phyloP scores from a whole-genome alignment of 1,284 basidiomycete species.

The Ustilago sp. region DNA sequence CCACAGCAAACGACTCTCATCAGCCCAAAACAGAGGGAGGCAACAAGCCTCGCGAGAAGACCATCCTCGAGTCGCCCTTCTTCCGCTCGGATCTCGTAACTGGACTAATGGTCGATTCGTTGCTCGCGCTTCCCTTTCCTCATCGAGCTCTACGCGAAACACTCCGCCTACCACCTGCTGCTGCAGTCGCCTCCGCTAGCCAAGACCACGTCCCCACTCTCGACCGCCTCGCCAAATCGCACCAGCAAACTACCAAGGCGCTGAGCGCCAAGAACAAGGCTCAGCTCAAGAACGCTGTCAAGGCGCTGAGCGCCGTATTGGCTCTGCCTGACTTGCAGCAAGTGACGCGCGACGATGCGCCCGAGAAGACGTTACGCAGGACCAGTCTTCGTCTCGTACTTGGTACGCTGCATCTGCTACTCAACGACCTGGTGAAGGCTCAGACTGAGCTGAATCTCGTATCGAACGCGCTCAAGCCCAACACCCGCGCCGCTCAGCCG shows the following conservation, averaged over 20 bases:
- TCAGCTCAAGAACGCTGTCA: slow-evolving; percentile 30
- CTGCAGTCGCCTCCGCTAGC: slow-evolving; percentile 14
- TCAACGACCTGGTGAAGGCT: slow-evolving; percentile 27
- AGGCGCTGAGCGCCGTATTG: slow-evolving; percentile 33
- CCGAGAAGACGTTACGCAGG: slow-evolving; percentile 4
- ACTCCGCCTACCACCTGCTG: slow-evolving; percentile 26
- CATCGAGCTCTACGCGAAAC: slow-evolving; percentile 36
- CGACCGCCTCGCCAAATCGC: slow-evolving; percentile 25
- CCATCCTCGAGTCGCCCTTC: slow-evolving; percentile 49
- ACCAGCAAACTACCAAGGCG: slow-evolving; percentile 19
- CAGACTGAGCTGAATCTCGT: slow-evolving; percentile 41
- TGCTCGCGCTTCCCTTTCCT: slow-evolving; percentile 41
- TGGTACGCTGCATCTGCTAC: slow-evolving; percentile 27
- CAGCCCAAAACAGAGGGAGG: not conserved
- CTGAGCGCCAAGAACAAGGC: slow-evolving; percentile 27
- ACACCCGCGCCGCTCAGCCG: not conserved
- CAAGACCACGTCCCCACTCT: slow-evolving; percentile 31
- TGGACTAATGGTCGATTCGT: slow-evolving; percentile 42
- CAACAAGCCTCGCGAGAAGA: slow-evolving; percentile 33
- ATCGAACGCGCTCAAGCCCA: slow-evolving; percentile 35
- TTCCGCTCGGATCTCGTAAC: slow-evolving; percentile 48
- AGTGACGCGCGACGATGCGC: slow-evolving; percentile 4
- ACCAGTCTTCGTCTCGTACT: slow-evolving; percentile 37
- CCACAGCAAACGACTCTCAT: not conserved
- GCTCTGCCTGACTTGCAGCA: slow-evolving; percentile 36